Evolutionary conservation across 2,329 filamentous ascomycete species (phyloP), one percentile per base, ranked within the genome.

Genomic region (Ophiognomonia clavigignenti-juglandacearum): DNA sequence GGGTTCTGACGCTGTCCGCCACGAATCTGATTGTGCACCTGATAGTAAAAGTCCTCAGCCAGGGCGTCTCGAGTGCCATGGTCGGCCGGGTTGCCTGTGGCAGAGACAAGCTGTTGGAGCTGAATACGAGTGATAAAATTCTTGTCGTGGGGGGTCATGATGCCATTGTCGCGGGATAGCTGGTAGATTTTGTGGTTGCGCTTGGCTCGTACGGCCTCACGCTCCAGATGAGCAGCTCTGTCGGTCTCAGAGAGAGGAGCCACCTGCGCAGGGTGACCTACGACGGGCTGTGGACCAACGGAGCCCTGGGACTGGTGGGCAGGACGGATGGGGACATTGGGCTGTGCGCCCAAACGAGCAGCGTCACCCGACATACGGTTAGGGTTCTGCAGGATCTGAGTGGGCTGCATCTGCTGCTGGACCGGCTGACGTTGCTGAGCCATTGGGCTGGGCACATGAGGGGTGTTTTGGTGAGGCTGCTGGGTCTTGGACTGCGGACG

Each of bases 81-180:
- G 53, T 95, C 90, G 44, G 85, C 85, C 4, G 90, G 79, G 59
- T 90, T 93, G 9, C 92, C 92, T 20, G 90, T 95, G 8, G 93
- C 91, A 10, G 92, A 84, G 45, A 98, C 88, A 29, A 98, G 78
- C 64, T 98, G 93, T 69, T 98, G 93, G 43, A 98, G 77, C 64
- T 98, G 93, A 55, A 98, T 98, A 16, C 93, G 84, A 5, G 93
- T 97, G 56, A 98, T 96, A 68, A 97, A 98, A 64, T 96, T 98
- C 75, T 98, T 98, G 69, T 98, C 93, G 62, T 97, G 92, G 0
- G 93, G 93, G 4, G 93, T 98, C 93, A 98, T 98, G 52, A 98
- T 71, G 20, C 93, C 93, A 61, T 98, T 98, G 59, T 95, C 90
- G 68, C 89, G 90, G 20, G 89, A 95, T 44, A 96, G 72, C 35